These are phyloP conservation scores for Cucumis hystrix DNA, from an alignment of 306 rosid species.

Conservation along the genomic window DNA sequence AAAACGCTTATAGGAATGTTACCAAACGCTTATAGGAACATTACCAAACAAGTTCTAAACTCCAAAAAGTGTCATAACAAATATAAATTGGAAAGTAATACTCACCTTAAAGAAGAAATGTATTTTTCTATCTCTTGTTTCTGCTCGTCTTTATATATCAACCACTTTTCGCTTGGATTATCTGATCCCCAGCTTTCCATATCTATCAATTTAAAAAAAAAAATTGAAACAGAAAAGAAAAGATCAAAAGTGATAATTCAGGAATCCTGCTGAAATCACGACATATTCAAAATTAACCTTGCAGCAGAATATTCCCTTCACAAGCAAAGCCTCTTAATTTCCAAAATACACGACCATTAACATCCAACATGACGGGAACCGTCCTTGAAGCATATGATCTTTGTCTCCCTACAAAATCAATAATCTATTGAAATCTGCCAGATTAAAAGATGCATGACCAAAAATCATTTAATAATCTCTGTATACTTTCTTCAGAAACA, in stretches of 20 bases:
- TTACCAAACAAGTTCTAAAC: neutral
- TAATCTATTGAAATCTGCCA: neutral
- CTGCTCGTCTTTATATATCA: slow-evolving; percentile 16
- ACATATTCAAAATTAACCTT: slow-evolving; percentile 17
- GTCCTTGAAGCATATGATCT: slow-evolving; percentile 22
- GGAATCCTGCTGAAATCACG: neutral
- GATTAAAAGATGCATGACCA: neutral
- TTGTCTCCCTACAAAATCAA: slow-evolving; percentile 12
- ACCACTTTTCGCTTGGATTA: slow-evolving; percentile 23
- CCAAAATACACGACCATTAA: slow-evolving; percentile 30
- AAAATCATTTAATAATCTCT: neutral
- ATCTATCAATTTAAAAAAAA: slow-evolving; percentile 19
- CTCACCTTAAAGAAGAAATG: slow-evolving; percentile 21
- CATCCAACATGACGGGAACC: slow-evolving; percentile 23
- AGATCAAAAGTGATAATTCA: neutral
- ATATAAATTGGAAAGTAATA: neutral
- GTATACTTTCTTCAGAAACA: neutral
- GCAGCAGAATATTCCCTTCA: slow-evolving; percentile 21
- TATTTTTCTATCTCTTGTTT: slow-evolving; percentile 21
- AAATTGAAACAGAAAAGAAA: neutral
- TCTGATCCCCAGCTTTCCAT: slow-evolving; percentile 17
- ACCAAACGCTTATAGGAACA: no score
- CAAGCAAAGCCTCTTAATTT: slow-evolving; percentile 17
- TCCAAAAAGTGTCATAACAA: neutral
- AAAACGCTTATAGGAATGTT: no score